Conservation (phyloP, 2,329 filamentous ascomycete genomes). For the Microdochium trichocladiopsis region DNA sequence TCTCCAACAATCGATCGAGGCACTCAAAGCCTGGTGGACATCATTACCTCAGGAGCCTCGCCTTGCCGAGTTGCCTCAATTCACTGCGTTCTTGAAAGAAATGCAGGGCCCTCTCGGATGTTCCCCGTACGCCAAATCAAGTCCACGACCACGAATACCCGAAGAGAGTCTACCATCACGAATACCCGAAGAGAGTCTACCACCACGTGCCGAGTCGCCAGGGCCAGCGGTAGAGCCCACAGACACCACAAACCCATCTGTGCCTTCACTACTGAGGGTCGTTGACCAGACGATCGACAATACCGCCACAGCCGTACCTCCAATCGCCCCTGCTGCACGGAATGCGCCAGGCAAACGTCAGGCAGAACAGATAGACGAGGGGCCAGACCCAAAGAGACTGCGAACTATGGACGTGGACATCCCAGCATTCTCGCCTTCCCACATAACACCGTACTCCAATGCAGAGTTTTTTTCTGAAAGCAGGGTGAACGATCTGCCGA, state of each 20-base stretch:
- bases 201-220: neutral
- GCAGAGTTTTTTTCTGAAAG: neutral
- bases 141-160: no score
- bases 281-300: neutral
- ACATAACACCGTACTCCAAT: no score
- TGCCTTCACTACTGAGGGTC: neutral
- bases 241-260: neutral
- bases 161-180: no score
- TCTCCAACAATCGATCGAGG: neutral
- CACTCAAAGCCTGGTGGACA: neutral
- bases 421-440: neutral
- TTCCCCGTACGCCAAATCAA: neutral
- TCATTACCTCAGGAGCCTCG: neutral
- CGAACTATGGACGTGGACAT: neutral
- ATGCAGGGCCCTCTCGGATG: neutral
- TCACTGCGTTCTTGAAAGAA: neutral
- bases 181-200: no score
- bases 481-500: neutral
- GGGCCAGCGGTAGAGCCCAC: neutral
- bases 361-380: neutral
- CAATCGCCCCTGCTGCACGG: neutral
- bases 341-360: neutral
- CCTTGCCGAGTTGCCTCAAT: no score
- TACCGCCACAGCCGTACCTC: neutral
- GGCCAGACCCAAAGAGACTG: neutral